Conservation (phyloP, 345 rosid species). For the Linum usitatissimum region DNA sequence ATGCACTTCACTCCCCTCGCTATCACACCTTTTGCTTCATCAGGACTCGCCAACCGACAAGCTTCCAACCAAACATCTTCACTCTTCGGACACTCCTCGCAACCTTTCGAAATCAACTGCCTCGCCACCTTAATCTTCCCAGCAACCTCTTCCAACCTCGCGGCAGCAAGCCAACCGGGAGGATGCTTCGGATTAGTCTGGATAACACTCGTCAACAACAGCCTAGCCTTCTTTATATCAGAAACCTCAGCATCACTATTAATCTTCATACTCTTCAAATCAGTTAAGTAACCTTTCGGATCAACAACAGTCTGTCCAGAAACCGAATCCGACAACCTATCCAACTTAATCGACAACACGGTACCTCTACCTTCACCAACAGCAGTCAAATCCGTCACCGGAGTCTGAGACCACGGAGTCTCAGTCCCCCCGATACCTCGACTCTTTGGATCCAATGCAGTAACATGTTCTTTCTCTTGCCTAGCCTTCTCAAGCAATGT, state of each 20-base stretch:
- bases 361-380: conserved; percentile 97
- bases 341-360: conserved; percentile 76
- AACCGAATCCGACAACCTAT: conserved; percentile 78
- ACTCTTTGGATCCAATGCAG: conserved; percentile 90
- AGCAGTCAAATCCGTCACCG: conserved; percentile 80
- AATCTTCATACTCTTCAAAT: conserved; percentile 86
- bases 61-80: conserved; percentile 97
- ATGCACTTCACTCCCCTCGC: conserved; percentile 76
- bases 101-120: conserved; percentile 69
- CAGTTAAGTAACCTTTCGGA: conserved; percentile 86
- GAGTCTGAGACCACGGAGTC: conserved; percentile 85
- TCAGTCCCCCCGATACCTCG: conserved; percentile 68
- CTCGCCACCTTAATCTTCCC: conserved; percentile 81
- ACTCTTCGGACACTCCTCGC: conserved; percentile 81
- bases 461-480: conserved; percentile 87
- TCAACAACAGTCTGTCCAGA: conserved; percentile 86
- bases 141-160: conserved; percentile 93
- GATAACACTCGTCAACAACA: conserved; percentile 74
- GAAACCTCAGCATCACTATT: conserved; percentile 93
- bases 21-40: conserved; percentile 81
- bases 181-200: conserved; percentile 89
- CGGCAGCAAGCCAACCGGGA: conserved; percentile 93
- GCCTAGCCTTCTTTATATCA: conserved; percentile 84
- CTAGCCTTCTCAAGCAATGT: conserved; percentile 88
- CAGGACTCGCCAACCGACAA: conserved; percentile 74